Evolutionary conservation across 2,329 filamentous ascomycete genomes (phyloP).

Genomic region (Fusarium scirpi): DNA sequence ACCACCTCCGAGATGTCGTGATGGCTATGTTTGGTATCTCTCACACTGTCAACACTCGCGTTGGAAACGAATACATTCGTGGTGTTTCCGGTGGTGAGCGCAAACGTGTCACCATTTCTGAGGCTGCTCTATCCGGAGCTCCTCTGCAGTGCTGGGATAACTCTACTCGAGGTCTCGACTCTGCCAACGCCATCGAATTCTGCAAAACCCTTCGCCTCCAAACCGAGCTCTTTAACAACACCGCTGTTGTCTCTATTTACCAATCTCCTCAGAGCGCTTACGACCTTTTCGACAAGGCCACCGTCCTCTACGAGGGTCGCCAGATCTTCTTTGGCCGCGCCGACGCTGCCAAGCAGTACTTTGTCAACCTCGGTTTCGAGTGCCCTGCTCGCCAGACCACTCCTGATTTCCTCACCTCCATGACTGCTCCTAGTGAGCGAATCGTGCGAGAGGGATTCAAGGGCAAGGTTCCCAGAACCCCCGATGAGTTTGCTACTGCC

Average conservation of each 20-base stretch:
- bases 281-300: constrained; percentile 71
- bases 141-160: constrained; percentile 78
- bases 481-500: constrained; percentile 69
- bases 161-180: constrained; percentile 79
- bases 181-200: constrained; percentile 81
- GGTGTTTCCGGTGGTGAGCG: constrained; percentile 81
- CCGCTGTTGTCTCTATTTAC: constrained; percentile 79
- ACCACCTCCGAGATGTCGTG: constrained; percentile 76
- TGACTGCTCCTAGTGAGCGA: constrained; percentile 71
- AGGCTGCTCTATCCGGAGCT: constrained; percentile 69
- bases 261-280: constrained; percentile 75
- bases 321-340: constrained; percentile 74
- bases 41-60: constrained; percentile 78
- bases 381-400: constrained; percentile 75
- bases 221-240: constrained; percentile 74
- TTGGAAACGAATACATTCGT: constrained; percentile 80
- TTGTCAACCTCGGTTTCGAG: constrained; percentile 74
- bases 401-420: constrained; percentile 78
- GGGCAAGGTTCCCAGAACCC: constrained; percentile 67
- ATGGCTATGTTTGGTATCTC: constrained; percentile 82
- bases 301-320: constrained; percentile 69
- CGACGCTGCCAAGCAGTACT: constrained; percentile 72
- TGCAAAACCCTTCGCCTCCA: constrained; percentile 76
- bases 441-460: constrained; percentile 67
- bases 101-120: constrained; percentile 73